Evolutionary conservation across 768 basidiomycete species (phyloP).

Genomic region (Lactarius sp.): DNA sequence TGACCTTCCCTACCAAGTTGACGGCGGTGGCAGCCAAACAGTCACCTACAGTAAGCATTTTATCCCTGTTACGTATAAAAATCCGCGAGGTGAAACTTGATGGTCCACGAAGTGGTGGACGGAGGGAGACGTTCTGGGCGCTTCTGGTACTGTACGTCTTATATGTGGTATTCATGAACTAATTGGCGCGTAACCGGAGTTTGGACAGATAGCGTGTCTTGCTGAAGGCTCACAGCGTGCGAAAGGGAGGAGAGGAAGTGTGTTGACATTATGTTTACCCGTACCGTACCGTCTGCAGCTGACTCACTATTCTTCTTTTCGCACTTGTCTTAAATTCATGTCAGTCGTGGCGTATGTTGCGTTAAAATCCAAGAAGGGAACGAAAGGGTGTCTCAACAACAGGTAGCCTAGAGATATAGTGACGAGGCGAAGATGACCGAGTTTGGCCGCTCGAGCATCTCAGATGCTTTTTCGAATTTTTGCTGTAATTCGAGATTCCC

Average conservation of each 20-base stretch:
- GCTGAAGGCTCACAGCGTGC: slow-evolving; percentile 27
- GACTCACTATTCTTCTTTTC: not conserved
- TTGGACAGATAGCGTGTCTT: slow-evolving; percentile 48
- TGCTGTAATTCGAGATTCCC: slow-evolving; percentile 91
- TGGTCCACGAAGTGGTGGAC: slow-evolving; percentile 68
- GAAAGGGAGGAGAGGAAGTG: not conserved
- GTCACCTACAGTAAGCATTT: slow-evolving; percentile 42
- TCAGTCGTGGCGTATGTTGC: not conserved
- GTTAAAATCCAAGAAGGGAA: not conserved
- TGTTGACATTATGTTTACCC: not conserved
- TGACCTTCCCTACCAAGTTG: slow-evolving; percentile 31
- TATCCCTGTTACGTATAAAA: not conserved
- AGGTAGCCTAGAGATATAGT: slow-evolving; percentile 54
- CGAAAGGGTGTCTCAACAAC: not conserved
- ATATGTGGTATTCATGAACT: not conserved
- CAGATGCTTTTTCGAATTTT: slow-evolving; percentile 87
- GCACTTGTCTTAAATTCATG: not conserved
- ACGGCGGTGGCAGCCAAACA: slow-evolving; percentile 43
- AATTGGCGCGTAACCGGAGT: slow-evolving; percentile 41
- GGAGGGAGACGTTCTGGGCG: slow-evolving; percentile 51
- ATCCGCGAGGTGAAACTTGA: slow-evolving; percentile 28
- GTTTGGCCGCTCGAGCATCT: slow-evolving; percentile 91
- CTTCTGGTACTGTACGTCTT: slow-evolving; percentile 41
- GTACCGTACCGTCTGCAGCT: not conserved
- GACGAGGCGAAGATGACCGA: slow-evolving; percentile 91